Percentiles rank a stretch among this genome's conserved stretches.
These are phyloP conservation scores for Elsinoe ampelina DNA, from an alignment of 2,329 filamentous ascomycete genomes.

Conservation along the genomic window DNA sequence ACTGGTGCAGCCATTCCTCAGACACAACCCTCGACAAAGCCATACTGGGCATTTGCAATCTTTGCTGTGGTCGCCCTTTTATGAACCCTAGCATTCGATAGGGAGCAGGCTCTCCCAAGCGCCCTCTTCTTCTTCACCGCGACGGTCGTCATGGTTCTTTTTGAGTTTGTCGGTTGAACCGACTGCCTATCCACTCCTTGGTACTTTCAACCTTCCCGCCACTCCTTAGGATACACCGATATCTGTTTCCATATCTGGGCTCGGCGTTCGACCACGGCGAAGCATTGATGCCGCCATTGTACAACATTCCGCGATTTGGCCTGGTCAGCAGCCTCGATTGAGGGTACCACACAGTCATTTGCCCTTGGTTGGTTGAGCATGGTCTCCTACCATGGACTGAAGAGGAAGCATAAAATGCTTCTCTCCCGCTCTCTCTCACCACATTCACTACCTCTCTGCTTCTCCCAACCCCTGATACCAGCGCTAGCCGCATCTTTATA, in stretches of 20 bases:
- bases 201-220: neutral
- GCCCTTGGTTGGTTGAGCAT: neutral
- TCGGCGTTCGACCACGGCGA: neutral
- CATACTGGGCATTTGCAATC: conserved; percentile 6
- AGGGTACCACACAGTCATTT: conserved; percentile 3
- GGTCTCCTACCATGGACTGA: neutral
- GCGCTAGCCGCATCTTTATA: conserved; percentile 1
- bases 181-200: neutral
- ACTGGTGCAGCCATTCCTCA: conserved; percentile 5
- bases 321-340: conserved; percentile 11
- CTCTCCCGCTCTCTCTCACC: neutral
- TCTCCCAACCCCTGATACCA: neutral
- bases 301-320: conserved; percentile 6
- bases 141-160: conserved; percentile 6
- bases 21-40: conserved; percentile 5
- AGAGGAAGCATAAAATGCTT: neutral
- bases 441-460: neutral
- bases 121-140: conserved; percentile 9
- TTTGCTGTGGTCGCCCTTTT: conserved; percentile 8
- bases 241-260: neutral
- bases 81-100: conserved; percentile 6
- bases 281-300: neutral
- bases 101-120: conserved; percentile 1
- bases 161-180: conserved; percentile 8
- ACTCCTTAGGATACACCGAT: neutral